Percentiles rank a stretch among this genome's conserved stretches.
Evolutionary conservation across 108 stramenopile species (phyloP).

Genomic region (Bacterosira constricta): DNA sequence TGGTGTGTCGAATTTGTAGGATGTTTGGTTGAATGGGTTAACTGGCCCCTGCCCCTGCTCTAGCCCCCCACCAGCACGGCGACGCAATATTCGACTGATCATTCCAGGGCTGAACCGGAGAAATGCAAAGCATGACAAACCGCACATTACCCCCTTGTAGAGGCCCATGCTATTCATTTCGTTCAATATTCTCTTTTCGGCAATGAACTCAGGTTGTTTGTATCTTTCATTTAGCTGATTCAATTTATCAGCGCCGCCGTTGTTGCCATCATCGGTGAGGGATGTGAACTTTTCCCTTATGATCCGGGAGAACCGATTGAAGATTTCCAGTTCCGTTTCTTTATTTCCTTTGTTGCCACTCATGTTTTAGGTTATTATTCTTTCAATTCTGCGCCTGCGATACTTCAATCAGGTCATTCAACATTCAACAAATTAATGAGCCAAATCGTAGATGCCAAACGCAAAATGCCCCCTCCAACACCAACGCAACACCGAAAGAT

Average conservation of each 20-base stretch:
- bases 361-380: slow-evolving; percentile 13
- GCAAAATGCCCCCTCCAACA: too few species aligned
- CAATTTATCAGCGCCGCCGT: not conserved
- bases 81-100: slow-evolving; percentile 23
- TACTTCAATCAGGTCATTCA: too few species aligned
- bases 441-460: too few species aligned
- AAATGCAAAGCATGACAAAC: slow-evolving; percentile 36
- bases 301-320: slow-evolving; percentile 32
- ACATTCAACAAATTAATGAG: too few species aligned
- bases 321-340: slow-evolving; percentile 26
- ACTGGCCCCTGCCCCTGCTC: not conserved
- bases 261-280: not conserved
- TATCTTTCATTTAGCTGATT: slow-evolving; percentile 30
- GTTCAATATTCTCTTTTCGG: slow-evolving; percentile 36
- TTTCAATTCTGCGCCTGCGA: too few species aligned
- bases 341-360: slow-evolving; percentile 11
- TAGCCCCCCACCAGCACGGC: slow-evolving; percentile 8
- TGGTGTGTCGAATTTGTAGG: slow-evolving; percentile 38
- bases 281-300: slow-evolving; percentile 27
- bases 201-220: slow-evolving; percentile 29
- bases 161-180: slow-evolving; percentile 43
- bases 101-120: slow-evolving; percentile 25
- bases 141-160: slow-evolving; percentile 24
- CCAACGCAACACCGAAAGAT: too few species aligned
- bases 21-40: slow-evolving; percentile 30